Conservation (phyloP, 2,329 filamentous ascomycete genomes). For the Aureobasidium leucospermi region DNA sequence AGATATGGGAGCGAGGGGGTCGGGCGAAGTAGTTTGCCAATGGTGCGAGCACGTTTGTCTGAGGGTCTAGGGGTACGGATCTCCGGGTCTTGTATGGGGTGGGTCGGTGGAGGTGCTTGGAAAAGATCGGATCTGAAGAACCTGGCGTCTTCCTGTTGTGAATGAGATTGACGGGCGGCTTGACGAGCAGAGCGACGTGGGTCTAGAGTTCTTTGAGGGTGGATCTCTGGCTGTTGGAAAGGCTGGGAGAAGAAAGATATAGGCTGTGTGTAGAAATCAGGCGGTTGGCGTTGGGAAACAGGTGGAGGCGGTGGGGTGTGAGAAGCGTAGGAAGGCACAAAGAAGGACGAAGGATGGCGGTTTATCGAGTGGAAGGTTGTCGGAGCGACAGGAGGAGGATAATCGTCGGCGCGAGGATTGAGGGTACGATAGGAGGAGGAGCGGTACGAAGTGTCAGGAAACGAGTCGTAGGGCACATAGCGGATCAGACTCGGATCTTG, state of each 20-base stretch:
- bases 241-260: background rate
- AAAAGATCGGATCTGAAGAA: background rate
- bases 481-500: background rate
- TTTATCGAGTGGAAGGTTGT: background rate
- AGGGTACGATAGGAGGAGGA: background rate
- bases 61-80: background rate
- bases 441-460: background rate
- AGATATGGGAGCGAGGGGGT: background rate
- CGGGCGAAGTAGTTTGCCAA: background rate
- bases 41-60: background rate
- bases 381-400: background rate
- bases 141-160: background rate
- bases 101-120: background rate
- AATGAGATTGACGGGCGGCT: background rate
- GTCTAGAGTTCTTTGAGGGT: background rate
- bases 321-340: background rate
- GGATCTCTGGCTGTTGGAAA: background rate
- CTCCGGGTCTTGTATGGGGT: background rate
- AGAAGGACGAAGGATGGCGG: constrained; percentile 10
- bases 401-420: background rate
- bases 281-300: background rate
- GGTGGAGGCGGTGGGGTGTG: background rate
- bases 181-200: background rate
- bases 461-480: background rate
- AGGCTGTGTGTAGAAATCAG: background rate